Base-by-base conservation (phyloP, 1,284 basidiomycete species). In the Tausonia pullulans region DNA sequence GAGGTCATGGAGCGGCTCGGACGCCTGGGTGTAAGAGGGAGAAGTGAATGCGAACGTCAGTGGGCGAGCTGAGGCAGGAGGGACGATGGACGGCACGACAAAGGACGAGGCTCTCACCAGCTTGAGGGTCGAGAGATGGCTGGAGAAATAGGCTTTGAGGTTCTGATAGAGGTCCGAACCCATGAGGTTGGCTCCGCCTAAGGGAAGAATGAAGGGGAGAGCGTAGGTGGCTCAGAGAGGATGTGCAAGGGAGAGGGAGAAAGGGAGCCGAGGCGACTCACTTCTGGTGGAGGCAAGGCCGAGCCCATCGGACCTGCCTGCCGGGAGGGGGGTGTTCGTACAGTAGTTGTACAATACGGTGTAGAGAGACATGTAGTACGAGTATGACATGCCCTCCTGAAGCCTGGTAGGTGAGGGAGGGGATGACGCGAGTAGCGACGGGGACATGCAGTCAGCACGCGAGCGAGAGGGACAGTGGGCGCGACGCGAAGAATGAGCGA, bases 301-400 rank as follows among this genome's bases (percentile, higher is more conserved):
- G 39, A 64, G 53, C 1, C 59, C 63, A 8, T 43, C 40, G n/a
- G 39, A 6, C 39, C 13, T 45, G 16, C 41, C 27, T 8, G 51
- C 65, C 13, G 50, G 10, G 14, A 52, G 56, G 13, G 44, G 14
- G 14, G 57, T 51, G n/a, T 49, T 58, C 39, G 91, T 97, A 75
- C 94, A 97, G 74, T 94, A 97, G 78, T 98, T 95, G 82, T 98
- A 97, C 8, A 90, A 89, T 53, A 91, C 87, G 62, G 90, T 92
- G 77, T 96, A 97, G 63, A 95, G 82, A 71, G 86, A 84, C 80
- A 95, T 94, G 78, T 97, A 97, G 74, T 89, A 90, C 65, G 85
- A 83, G 78, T 92, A 94, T 43, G 88, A 89, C 73, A 98, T 87
- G 67, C 93, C 93, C 14, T 86, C 83, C 70, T 90, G 86, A 50